Evolutionary conservation across 192 early-diverging fungal species (phyloP).

Genomic region (Backusella morwellensis): DNA sequence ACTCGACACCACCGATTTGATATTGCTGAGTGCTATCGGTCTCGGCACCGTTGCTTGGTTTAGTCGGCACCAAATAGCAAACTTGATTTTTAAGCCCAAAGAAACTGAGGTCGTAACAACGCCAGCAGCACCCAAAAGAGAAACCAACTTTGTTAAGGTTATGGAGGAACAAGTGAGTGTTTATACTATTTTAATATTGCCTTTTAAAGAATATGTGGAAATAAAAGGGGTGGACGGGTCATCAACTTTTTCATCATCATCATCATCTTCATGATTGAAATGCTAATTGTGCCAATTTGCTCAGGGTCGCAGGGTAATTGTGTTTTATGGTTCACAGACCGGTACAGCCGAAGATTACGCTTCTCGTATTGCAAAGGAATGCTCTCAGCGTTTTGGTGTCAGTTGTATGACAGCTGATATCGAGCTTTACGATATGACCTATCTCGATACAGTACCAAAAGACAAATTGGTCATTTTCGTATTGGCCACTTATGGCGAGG

Average conservation of each 20-base stretch:
- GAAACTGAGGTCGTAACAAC: neutral
- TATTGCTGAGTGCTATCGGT: constrained; percentile 42
- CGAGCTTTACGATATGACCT: constrained; percentile 90
- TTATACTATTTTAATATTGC: neutral
- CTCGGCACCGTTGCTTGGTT: constrained; percentile 22
- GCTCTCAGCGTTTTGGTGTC: constrained; percentile 67
- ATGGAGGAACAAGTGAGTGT: constrained; percentile 53
- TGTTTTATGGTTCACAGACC: constrained; percentile 98
- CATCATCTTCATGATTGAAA: neutral
- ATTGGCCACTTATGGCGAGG: constrained; percentile 96
- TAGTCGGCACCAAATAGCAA: constrained; percentile 21
- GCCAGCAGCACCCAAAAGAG: constrained; percentile 30
- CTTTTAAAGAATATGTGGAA: neutral
- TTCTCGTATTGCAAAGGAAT: constrained; percentile 84
- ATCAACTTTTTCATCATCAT: neutral
- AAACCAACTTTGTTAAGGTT: constrained; percentile 51
- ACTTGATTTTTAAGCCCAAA: neutral
- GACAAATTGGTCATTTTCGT: constrained; percentile 84
- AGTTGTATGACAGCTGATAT: constrained; percentile 79
- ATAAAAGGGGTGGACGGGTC: too few relatives aligned
- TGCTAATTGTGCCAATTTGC: neutral
- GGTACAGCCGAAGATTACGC: constrained; percentile 99
- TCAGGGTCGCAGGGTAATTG: constrained; percentile 71
- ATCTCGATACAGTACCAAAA: constrained; percentile 67
- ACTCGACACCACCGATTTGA: constrained; percentile 46